These are phyloP conservation scores for Penicillium diatomitis DNA, from an alignment of 495 filamentous ascomycete genomes.

Conservation along the genomic window DNA sequence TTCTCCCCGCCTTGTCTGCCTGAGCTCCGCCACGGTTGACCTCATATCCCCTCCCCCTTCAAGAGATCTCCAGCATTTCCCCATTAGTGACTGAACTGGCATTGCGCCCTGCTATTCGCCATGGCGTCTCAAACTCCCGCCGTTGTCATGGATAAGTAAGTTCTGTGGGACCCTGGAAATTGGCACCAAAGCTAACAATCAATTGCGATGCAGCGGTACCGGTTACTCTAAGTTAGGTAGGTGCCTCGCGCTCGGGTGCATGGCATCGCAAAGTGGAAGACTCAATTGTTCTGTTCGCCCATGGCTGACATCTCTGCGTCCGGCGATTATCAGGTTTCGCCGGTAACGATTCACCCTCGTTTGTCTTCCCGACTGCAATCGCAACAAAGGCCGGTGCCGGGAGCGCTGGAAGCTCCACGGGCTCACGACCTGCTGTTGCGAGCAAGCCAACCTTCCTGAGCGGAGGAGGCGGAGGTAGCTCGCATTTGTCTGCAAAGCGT, in stretches of 20 bases:
- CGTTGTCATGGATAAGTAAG: conserved; percentile 99
- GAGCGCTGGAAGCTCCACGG: conserved; percentile 64
- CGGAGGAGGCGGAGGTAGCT: conserved; percentile 72
- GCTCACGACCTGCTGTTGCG: conserved; percentile 78
- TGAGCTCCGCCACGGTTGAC: conserved; percentile 20
- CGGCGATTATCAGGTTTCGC: conserved; percentile 67
- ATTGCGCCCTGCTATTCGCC: conserved; percentile 19
- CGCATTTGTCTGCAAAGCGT: conserved; percentile 81
- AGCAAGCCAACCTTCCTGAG: conserved; percentile 93
- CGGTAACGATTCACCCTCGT: conserved; percentile 97
- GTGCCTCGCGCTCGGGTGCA: conserved; percentile 14
- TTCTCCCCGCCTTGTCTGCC: conserved; percentile 24
- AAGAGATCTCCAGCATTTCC: not conserved
- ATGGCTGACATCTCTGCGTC: conserved; percentile 19
- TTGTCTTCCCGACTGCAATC: conserved; percentile 98
- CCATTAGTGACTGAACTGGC: conserved; percentile 8
- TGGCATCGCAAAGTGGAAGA: not conserved
- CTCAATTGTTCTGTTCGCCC: not conserved
- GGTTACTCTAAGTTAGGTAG: conserved; percentile 96
- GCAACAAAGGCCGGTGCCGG: conserved; percentile 76
- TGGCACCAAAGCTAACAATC: conserved; percentile 15
- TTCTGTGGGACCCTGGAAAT: conserved; percentile 11
- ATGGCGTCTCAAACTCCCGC: conserved; percentile 98
- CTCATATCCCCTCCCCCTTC: conserved; percentile 8
- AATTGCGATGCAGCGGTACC: conserved; percentile 65